Conservation (phyloP, 2,329 filamentous ascomycete species). For the Colletotrichum tropicicola region DNA sequence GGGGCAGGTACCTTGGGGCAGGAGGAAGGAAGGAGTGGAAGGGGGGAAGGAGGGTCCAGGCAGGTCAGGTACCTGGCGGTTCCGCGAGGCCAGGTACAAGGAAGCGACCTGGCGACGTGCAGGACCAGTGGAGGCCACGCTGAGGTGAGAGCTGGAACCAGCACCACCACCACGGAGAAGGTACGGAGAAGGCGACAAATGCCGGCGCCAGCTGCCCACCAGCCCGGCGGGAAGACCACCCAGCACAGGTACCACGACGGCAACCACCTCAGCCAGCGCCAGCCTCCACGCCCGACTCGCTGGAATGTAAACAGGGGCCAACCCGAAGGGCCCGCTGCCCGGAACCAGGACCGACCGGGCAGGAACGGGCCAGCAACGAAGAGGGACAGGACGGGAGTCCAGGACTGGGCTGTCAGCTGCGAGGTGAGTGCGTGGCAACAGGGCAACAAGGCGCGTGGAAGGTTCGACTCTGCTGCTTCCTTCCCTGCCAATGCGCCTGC, state of each 20-base stretch:
- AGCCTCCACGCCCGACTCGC: conserved; percentile 4
- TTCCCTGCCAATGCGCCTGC: too few relatives aligned
- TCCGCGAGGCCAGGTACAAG: neutral
- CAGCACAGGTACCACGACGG: neutral
- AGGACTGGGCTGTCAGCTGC: too few relatives aligned
- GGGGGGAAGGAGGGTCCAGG: too few relatives aligned
- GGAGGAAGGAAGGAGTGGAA: neutral
- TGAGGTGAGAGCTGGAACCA: neutral
- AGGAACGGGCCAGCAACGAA: conserved; percentile 6
- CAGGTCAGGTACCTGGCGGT: conserved; percentile 1
- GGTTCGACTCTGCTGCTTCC: neutral
- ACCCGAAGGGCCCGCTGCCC: conserved; percentile 1
- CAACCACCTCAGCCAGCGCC: neutral
- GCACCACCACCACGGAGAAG: neutral
- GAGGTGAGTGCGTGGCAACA: conserved; percentile 1
- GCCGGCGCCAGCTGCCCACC: neutral
- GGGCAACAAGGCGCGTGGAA: neutral
- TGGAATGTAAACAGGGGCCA: conserved; percentile 14
- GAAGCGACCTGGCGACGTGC: conserved; percentile 7
- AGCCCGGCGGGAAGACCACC: neutral
- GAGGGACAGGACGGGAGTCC: neutral
- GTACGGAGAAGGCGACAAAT: neutral
- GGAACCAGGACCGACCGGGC: conserved; percentile 16
- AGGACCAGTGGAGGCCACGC: conserved; percentile 1
- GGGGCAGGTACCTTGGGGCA: too few relatives aligned